Evolutionary conservation across 176 grass and related monocot genomes (phyloP), one percentile per base, ranked within the genome.

Genomic region (Alloteropsis semialata): DNA sequence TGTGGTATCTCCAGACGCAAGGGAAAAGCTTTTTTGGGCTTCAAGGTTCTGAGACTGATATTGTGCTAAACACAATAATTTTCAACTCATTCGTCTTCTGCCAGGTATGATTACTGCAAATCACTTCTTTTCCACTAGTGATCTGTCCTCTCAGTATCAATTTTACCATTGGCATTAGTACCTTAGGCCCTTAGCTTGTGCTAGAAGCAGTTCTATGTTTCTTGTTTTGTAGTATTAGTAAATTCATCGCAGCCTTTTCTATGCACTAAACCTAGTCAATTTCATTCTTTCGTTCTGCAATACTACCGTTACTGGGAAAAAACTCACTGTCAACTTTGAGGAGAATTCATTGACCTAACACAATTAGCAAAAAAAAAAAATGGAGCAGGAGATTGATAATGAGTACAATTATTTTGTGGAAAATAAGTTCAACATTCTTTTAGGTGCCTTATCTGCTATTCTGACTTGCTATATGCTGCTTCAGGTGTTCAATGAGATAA

Each of bases 1-100:
- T 96, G 77, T 99, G 96, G 96, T 96, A 94, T 78, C 93, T 99
- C 57, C 96, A 99, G 75, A 92, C 72, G 11, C 84, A 92, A 87
- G 96, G 96, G 39, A 92, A 90, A 82, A 32, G 9, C 33, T 15
- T 96, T 39, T 99, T 99, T 59, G 57, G 80, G 3, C 89, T 96
- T 57, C 85, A 59, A 32, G 93, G 63, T 46, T 79, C 89, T 64
- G 71, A 84, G 66, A 48, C 80, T 59, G 85, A 89, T 87, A 66
- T 96, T 69, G 92, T 78, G 54, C 85, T 96, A 28, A 99, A 94
- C 60, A 99, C 97, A 41, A 93, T 96, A 68, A 94, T 96, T 68
- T 99, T 99, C 89, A 99, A 99, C 81, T 94, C 91, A 10, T 99
- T 99, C 21, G 97, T 99, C 29, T 99, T 99, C 86, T 99, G 97